A percentile compares a stretch with the other conserved stretches of the same genome.
Conservation (phyloP, 352 stramenopile genomes). For the Pythium folliculosum region DNA sequence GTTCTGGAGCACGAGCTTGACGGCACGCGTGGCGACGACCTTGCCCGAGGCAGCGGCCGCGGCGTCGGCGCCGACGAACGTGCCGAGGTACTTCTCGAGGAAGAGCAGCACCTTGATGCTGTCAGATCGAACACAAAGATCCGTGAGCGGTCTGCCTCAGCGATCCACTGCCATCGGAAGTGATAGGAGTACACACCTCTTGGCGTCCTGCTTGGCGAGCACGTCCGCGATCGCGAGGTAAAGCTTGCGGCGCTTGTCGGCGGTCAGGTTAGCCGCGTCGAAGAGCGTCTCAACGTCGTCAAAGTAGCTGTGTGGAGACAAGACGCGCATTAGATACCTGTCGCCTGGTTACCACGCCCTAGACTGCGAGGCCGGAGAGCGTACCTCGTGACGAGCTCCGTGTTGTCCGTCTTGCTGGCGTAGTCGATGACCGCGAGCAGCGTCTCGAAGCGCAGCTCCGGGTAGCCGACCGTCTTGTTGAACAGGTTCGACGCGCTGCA, state of each 20-base stretch:
- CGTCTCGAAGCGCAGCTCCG: constrained; percentile 68
- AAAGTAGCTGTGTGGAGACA: constrained; percentile 48
- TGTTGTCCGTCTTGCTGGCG: constrained; percentile 55
- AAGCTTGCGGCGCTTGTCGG: constrained; percentile 56
- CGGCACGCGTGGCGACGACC: constrained; percentile 76
- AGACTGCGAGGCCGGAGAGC: not conserved
- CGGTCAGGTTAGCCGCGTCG: constrained; percentile 41
- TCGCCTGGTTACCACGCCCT: too few relatives aligned
- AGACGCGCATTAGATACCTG: not conserved
- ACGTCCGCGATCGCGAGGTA: constrained; percentile 76
- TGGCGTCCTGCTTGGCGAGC: constrained; percentile 43
- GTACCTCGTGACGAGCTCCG: constrained; percentile 52
- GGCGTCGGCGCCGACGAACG: constrained; percentile 49
- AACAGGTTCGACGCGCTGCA: constrained; percentile 63
- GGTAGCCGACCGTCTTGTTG: constrained; percentile 66
- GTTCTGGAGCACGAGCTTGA: constrained; percentile 87
- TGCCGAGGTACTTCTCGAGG: constrained; percentile 76
- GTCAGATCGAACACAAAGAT: not conserved
- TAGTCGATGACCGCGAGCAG: constrained; percentile 64
- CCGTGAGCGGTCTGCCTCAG: not conserved
- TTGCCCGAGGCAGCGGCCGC: constrained; percentile 67
- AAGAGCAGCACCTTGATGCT: constrained; percentile 66
- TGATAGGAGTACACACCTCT: constrained; percentile 10
- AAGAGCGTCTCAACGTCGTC: constrained; percentile 63
- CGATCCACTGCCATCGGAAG: too few relatives aligned